Base-by-base conservation (phyloP, 192 early-diverging fungal species). In the Pilaira anomala region DNA sequence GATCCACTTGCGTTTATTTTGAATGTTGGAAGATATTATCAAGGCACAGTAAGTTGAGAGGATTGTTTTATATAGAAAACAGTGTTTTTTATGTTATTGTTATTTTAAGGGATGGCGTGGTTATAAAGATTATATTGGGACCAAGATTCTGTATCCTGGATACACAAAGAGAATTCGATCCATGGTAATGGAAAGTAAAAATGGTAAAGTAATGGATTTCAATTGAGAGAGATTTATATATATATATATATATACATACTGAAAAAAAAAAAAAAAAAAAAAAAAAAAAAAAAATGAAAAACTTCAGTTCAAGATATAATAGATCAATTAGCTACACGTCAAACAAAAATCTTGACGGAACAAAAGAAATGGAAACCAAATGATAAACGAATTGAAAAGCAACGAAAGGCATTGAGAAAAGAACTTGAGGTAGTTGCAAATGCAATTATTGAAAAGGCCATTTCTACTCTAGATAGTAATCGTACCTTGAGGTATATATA, bases 1-100 rank as follows among this genome's bases (percentile, higher is more conserved):
- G 87, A 91, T 73, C 89, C 89, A 6, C 74, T 91, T 22, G 87
- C 82, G 13, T 89, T 87, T 69, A 85, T 89, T 56, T 68, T 89
- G 7, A 78, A 79, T 53, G 63, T 82, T 13, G 79, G 79, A 16
- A 65, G 75, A 7, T 83, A 79, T 44, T 82, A 81, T 45, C 78
- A 83, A 58, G 83, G 83, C 59, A 78, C 78, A 44, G 83, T 82
- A 81, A 51, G 78, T 80, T 26, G 14, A 48, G 2, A 57, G 0
- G 22, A 19, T 42, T 50, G 6, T 18, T 3, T 18, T 48, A 26
- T 18, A 11, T 4, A 6, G 2, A 13, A 28, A 19, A 9, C 4
- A 22, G 42, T 3, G 33, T 36, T 55, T 62, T 55, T 28, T 18
- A 48, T 45, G 3, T 29, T 25, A n/a, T 65, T 36, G 21, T 21